Base-by-base conservation (phyloP, 371 early-diverging fungal species). In the Saksenaea oblongispora region DNA sequence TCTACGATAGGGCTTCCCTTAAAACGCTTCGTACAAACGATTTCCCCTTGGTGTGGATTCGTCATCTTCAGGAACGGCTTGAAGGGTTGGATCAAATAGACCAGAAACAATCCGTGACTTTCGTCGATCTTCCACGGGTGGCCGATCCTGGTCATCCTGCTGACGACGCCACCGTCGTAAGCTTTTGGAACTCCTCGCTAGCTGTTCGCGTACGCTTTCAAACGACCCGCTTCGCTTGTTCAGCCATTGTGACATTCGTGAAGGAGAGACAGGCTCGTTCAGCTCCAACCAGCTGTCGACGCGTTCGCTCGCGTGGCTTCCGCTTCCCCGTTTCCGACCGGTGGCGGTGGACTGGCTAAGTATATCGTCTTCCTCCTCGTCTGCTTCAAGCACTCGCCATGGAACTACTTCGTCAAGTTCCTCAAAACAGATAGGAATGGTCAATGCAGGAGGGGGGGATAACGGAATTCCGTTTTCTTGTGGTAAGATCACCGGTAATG, bases 151-250 rank as follows among this genome's bases (percentile, higher is more conserved):
- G 28, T 66, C 62, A 54, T 66, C 62, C 18, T 66, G 67, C 31
- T 63, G 64, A 8, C 59, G 61, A n/a, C 69, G 59, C 65, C 69
- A 69, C 11, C 64, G 64, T 28, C 69, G 69, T 41, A 69, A 55
- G 31, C 64, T 69, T 55, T 62, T 69, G 1, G 69, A 68, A 35
- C 61, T 60, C 15, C 64, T 34, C 0, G 54, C 69, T 5, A 68
- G 39, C 14, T 54, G 56, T 22, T 68, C 68, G 22, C 68, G 68
- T 5, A 64, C 64, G 28, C 36, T 44, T 44, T 69, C 69, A 47
- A 69, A 58, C 2, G 69, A 69, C 15, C 64, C 69, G 22, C 65
- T 53, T 18, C 69, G 60, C 10, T 56, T 60, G 11, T 44, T 54
- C 5, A 69, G 42, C 69, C 69, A 69, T 39, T 69, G 65, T 2